Base-by-base conservation (phyloP, 2,329 filamentous ascomycete genomes). In the Scedosporium boydii region DNA sequence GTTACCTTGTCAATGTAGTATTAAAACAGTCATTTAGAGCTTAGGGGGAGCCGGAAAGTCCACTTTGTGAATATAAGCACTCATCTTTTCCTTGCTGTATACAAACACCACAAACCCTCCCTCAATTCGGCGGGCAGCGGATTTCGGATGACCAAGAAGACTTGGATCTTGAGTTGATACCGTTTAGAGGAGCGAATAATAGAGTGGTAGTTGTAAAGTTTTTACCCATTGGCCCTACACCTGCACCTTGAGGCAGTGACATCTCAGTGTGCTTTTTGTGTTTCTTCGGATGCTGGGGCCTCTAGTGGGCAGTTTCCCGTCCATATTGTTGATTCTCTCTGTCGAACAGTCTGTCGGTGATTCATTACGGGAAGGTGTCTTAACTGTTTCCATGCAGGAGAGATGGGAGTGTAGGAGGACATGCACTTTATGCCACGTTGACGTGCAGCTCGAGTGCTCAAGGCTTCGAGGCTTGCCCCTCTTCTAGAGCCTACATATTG, bases 21-120 rank as follows among this genome's bases (percentile, higher is more conserved):
- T 66, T 64, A 66, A 64, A 38, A 64, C 58, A 55, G 62, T 62
- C 60, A 58, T 62, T 41, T 62, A 62, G 55, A 62, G 34, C 29
- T 51, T 38, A 51, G 59, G 59, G 29, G 48, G 48, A 61, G 29
- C 46, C 48, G 59, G 59, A 61, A 67, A 66, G 69, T 73, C 69
- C 71, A 73, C 69, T 73, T 73, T 77, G 75, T 78, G 73, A 77
- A 77, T 76, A 77, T 74, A 73, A 75, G 70, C 76, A 75, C 75
- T 67, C 67, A 68, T 71, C 71, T 70, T 69, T 66, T 68, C 60
- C 61, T 62, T 63, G 55, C 63, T 48, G 61, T 66, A 51, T 58
- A 34, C 55, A 34, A 58, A 58, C 10, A 27, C 29, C 26, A n/a
- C 55, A 18, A 21, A 34, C 6, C 10, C 41, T 16, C 26, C 29